Evolutionary conservation across 345 rosid species (phyloP).

Genomic region (Angophora floribunda): DNA sequence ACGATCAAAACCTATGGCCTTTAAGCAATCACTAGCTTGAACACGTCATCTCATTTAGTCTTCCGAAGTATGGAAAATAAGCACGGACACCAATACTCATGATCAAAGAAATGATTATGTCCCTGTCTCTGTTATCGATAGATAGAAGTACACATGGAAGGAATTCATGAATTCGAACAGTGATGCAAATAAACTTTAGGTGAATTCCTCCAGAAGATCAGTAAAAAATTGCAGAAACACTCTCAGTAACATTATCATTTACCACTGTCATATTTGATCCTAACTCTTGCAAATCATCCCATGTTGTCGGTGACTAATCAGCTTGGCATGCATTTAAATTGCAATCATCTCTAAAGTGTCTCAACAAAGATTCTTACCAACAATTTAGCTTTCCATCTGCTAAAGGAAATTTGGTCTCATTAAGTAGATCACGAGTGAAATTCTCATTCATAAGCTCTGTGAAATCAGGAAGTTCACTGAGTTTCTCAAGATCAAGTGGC

Average conservation of each 20-base stretch:
- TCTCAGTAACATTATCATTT: neutral
- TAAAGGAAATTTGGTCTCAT: neutral
- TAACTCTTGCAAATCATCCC: neutral
- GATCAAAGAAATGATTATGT: neutral
- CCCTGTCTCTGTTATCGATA: neutral
- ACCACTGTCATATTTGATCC: neutral
- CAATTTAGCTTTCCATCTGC: neutral
- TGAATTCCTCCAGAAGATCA: neutral
- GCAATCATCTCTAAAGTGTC: neutral
- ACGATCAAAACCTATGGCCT: neutral
- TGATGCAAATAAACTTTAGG: neutral
- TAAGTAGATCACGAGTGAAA: too few species aligned
- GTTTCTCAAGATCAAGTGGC: neutral
- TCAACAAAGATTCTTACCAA: neutral
- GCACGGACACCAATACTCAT: neutral
- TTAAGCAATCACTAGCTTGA: neutral
- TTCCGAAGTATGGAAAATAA: neutral
- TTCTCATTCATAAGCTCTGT: neutral
- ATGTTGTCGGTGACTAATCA: neutral
- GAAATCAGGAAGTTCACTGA: neutral
- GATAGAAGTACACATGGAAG: neutral
- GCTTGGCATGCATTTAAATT: neutral
- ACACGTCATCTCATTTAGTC: neutral
- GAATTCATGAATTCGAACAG: neutral
- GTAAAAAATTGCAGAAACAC: neutral